A percentile compares a stretch with the other conserved stretches of the same genome.
Conservation (phyloP, 305 asterid genomes). For the Fraxinus angustifolia region DNA sequence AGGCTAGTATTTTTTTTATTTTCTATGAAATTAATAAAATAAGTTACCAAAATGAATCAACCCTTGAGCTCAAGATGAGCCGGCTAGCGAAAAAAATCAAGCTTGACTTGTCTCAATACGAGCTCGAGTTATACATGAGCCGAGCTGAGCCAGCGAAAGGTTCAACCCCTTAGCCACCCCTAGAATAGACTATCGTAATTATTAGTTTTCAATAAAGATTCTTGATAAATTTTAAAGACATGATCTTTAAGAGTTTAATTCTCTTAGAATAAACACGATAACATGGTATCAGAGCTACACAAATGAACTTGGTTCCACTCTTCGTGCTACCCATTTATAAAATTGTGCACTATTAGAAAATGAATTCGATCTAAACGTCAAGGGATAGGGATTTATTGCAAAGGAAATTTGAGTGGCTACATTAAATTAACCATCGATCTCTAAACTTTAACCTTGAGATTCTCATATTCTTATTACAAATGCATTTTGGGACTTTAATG, state of each 20-base stretch:
- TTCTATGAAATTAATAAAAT: no score
- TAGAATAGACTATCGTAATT: neutral
- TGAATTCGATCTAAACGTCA: neutral
- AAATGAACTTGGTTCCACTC: neutral
- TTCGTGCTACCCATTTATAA: neutral
- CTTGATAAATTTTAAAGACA: neutral
- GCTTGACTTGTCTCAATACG: neutral
- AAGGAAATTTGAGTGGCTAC: neutral
- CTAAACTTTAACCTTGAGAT: slow-evolving; percentile 26
- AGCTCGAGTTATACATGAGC: neutral
- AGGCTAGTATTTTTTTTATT: neutral
- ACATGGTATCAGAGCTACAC: neutral
- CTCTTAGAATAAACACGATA: neutral
- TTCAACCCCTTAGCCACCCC: neutral
- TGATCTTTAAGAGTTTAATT: neutral
- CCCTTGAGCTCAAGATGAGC: neutral
- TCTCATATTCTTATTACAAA: slow-evolving; percentile 28
- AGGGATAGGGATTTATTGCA: neutral
- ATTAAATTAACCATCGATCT: slow-evolving; percentile 21
- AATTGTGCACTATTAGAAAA: neutral
- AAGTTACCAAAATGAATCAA: neutral
- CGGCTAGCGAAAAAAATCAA: neutral
- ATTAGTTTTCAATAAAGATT: neutral
- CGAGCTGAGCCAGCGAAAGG: neutral
- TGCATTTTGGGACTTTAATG: slow-evolving; percentile 29